Evolutionary conservation across 1,139 yeast species (phyloP), one percentile per base, ranked within the genome.

Genomic region (Diutina catenulata): DNA sequence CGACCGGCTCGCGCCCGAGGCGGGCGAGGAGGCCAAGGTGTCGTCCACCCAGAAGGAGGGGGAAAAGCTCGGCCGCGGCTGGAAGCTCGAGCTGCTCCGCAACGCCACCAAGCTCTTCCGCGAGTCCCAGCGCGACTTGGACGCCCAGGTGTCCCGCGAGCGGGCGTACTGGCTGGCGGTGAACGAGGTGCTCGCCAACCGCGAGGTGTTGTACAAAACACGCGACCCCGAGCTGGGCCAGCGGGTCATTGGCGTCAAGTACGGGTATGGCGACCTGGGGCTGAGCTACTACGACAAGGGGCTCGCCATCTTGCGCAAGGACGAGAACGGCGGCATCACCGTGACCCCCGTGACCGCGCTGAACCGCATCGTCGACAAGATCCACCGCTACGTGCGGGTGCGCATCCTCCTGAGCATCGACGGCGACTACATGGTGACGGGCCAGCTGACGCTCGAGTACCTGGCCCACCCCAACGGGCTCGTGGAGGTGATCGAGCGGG

Each of bases 231-330:
- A 35, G 11, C 57, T 51, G 27, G 75, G 75, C 28, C 59, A 68
- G 45, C 38, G 63, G 38, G 64, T 70, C 15, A 64, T 88, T 33
- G 94, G 88, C 2, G 80, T 88, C 27, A 84, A 83, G 49, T 88
- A 82, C 52, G 97, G 97, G 0, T 91, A 75, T 56, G 91, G 82
- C 8, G 96, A 87, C 54, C 77, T 94, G 0, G 98, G 97, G 0
- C 83, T 95, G 1, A 72, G 68, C 26, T 83, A 74, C 49, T 65
- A 55, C 45, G 93, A 84, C 47, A 70, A 73, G 45, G 96, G 96
- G 1, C 60, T 79, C 33, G 95, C 94, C 0, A 56, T 80, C 1
- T 59, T 86, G 42, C 59, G 75, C 45, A 60, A 62, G 42, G 50
- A 49, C 14, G 44, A 41, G n/a, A 49, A 57, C 1, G 71, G 71